Conservation (phyloP, 1,284 basidiomycete genomes). For the Moniliophthora roreri region DNA sequence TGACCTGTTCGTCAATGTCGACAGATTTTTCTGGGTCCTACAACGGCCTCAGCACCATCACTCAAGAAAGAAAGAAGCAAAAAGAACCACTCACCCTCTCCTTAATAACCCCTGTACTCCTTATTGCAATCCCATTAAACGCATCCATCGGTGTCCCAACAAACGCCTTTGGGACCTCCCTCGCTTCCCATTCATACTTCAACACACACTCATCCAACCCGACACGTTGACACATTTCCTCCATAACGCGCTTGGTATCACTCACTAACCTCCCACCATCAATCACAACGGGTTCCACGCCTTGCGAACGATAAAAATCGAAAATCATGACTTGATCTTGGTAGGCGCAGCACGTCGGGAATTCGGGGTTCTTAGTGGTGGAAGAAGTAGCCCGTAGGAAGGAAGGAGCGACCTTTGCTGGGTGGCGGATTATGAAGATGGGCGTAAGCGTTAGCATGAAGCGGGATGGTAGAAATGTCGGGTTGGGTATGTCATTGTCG, state of each 20-base stretch:
- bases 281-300: background rate
- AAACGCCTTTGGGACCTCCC: background rate
- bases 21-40: background rate
- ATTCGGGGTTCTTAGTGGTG: background rate
- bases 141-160: background rate
- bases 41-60: background rate
- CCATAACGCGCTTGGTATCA: background rate
- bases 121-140: background rate
- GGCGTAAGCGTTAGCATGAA: background rate
- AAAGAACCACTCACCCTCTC: background rate
- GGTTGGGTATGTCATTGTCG: background rate
- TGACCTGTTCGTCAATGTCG: background rate
- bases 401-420: background rate
- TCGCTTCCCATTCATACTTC: conserved; percentile 3
- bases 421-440: background rate
- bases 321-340: background rate
- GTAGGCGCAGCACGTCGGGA: background rate
- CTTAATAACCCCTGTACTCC: background rate
- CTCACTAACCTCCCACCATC: background rate
- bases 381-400: background rate
- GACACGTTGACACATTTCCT: background rate
- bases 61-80: background rate
- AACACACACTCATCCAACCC: background rate
- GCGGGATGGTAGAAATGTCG: background rate
- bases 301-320: background rate